Evolutionary conservation across 139 green algal genomes (phyloP).

Genomic region (Bryopsis sp.): DNA sequence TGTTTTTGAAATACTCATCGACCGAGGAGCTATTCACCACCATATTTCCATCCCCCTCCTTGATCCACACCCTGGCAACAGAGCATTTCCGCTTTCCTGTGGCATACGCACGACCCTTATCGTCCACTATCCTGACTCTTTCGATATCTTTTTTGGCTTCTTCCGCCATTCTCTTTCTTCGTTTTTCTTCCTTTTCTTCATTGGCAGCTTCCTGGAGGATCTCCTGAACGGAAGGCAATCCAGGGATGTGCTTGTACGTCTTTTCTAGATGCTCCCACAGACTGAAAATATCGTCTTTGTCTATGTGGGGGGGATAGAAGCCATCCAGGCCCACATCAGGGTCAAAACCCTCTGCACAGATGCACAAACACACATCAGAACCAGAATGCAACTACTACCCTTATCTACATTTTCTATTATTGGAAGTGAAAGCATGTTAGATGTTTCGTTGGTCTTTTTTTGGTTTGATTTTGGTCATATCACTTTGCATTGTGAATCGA

Average conservation of each 20-base stretch:
- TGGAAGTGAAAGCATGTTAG: no score
- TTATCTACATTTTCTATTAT: no score
- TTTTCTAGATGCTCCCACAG: constrained; percentile 10
- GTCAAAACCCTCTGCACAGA: no score
- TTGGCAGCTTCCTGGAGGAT: not conserved
- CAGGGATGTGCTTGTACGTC: not conserved
- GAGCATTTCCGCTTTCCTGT: constrained; percentile 56
- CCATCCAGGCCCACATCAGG: no score
- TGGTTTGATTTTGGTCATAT: no score
- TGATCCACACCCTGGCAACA: constrained; percentile 46
- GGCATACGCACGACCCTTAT: not conserved
- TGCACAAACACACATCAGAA: no score
- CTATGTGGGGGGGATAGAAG: constrained; percentile 14
- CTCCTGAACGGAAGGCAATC: not conserved
- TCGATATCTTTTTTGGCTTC: not conserved
- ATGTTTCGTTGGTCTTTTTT: no score
- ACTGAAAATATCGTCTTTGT: constrained; percentile 15
- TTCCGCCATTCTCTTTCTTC: not conserved
- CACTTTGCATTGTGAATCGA: no score
- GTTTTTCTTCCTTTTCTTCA: constrained; percentile 6
- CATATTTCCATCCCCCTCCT: constrained; percentile 43
- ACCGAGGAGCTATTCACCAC: constrained; percentile 61
- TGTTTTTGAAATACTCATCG: constrained; percentile 58
- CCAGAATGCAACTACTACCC: no score
- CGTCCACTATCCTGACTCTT: not conserved